Evolutionary conservation across 1,284 basidiomycete genomes (phyloP).

Genomic region (Spongiforma sp.): DNA sequence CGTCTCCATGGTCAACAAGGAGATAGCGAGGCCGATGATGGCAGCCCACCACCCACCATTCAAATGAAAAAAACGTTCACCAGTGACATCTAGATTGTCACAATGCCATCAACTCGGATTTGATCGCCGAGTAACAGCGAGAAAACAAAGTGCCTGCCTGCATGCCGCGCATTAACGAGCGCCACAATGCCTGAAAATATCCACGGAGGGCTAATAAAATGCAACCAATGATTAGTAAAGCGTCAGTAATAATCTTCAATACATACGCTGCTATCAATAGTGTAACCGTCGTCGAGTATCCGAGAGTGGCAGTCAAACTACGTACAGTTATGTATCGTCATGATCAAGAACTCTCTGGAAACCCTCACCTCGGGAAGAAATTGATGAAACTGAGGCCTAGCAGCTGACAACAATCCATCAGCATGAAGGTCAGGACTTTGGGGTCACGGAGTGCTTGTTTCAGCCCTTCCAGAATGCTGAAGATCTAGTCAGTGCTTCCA

Average conservation of each 20-base stretch:
- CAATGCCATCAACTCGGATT: not conserved
- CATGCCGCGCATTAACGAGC: conserved; percentile 68
- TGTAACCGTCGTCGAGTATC: conserved; percentile 63
- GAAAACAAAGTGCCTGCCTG: conserved; percentile 47
- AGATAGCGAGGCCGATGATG: conserved; percentile 68
- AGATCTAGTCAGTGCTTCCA: not conserved
- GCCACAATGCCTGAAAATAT: conserved; percentile 58
- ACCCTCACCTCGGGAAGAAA: conserved; percentile 70
- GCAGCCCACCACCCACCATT: conserved; percentile 53
- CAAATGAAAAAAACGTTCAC: conserved; percentile 1
- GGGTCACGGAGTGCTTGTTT: conserved; percentile 49
- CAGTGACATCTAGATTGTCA: not conserved
- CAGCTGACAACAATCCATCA: conserved; percentile 57
- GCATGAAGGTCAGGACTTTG: conserved; percentile 48
- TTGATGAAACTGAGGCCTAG: conserved; percentile 73
- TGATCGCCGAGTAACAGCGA: not conserved
- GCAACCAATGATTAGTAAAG: not conserved
- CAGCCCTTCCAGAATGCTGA: conserved; percentile 55
- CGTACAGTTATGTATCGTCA: not conserved
- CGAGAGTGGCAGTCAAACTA: conserved; percentile 67
- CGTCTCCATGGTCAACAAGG: conserved; percentile 56
- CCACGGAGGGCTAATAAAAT: conserved; percentile 60
- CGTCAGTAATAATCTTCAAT: too few relatives aligned
- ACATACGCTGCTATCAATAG: conserved; percentile 67
- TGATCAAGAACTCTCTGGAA: not conserved